Evolutionary conservation across 805 yeast genomes (phyloP).

Genomic region (Kazachstania martiniae): DNA sequence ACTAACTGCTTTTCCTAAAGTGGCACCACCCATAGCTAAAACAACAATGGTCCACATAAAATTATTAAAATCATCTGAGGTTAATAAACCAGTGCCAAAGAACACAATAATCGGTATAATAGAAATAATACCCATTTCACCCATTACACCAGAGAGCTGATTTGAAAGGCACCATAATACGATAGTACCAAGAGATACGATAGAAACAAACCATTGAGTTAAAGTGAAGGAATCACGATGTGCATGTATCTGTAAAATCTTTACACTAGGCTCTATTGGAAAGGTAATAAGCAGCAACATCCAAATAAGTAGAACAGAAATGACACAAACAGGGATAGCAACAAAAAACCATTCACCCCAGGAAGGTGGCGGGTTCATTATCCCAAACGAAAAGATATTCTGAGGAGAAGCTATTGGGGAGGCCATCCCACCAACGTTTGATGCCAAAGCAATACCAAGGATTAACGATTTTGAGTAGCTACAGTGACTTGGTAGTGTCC

Average conservation of each 20-base stretch:
- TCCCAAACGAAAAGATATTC: conserved; percentile 79
- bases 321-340: conserved; percentile 65
- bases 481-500: conserved; percentile 72
- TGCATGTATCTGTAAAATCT: conserved; percentile 34
- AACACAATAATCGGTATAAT: conserved; percentile 81
- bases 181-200: conserved; percentile 63
- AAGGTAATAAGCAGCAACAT: conserved; percentile 55
- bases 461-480: conserved; percentile 75
- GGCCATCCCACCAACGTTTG: conserved; percentile 93
- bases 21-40: conserved; percentile 96
- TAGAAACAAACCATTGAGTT: conserved; percentile 65
- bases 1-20: conserved; percentile 89
- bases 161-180: conserved; percentile 84
- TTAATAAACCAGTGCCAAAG: conserved; percentile 80
- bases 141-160: conserved; percentile 58
- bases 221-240: conserved; percentile 58
- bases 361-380: conserved; percentile 72
- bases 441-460: conserved; percentile 85
- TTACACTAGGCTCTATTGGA: conserved; percentile 42
- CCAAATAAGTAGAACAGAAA: conserved; percentile 64
- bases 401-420: conserved; percentile 97
- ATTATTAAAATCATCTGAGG: conserved; percentile 87
- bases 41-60: conserved; percentile 95
- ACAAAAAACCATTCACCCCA: conserved; percentile 95
- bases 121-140: conserved; percentile 96